These are phyloP conservation scores for Phytophthora tentaculata DNA, from an alignment of 352 stramenopile species.

Conservation along the genomic window DNA sequence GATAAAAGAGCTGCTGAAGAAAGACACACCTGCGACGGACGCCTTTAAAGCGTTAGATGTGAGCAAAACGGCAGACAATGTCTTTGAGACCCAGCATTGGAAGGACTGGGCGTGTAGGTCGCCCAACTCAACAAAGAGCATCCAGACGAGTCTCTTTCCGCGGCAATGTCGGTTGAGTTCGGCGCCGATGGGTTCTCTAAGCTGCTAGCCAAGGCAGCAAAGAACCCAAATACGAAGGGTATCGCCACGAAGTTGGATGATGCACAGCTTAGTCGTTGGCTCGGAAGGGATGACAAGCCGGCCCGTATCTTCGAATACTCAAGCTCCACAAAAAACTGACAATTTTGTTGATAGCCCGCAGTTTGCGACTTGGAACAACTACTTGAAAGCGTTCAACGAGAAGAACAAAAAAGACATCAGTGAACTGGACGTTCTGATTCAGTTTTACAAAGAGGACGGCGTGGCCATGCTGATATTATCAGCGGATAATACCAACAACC, in stretches of 20 bases:
- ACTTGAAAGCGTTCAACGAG: conserved; percentile 1
- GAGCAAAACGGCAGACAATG: background rate
- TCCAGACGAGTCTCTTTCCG: background rate
- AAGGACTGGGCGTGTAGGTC: background rate
- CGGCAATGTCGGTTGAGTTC: background rate
- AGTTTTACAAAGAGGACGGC: background rate
- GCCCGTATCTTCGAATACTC: background rate
- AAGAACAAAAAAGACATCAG: background rate
- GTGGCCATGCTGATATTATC: background rate
- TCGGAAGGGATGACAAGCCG: background rate
- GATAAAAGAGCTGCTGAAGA: background rate
- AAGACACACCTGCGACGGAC: background rate
- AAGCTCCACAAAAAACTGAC: background rate
- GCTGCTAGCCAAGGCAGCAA: background rate
- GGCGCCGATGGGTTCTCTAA: background rate
- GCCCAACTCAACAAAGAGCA: background rate
- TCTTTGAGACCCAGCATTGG: background rate
- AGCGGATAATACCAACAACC: background rate
- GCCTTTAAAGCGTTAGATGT: background rate
- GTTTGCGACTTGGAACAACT: conserved; percentile 2
- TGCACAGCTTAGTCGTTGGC: background rate
- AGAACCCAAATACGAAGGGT: background rate
- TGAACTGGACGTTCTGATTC: background rate
- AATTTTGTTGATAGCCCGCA: background rate
- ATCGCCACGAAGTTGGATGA: background rate